Evolutionary conservation across 2,329 filamentous ascomycete genomes (phyloP).

Genomic region (Talaromyces albobiverticillius): DNA sequence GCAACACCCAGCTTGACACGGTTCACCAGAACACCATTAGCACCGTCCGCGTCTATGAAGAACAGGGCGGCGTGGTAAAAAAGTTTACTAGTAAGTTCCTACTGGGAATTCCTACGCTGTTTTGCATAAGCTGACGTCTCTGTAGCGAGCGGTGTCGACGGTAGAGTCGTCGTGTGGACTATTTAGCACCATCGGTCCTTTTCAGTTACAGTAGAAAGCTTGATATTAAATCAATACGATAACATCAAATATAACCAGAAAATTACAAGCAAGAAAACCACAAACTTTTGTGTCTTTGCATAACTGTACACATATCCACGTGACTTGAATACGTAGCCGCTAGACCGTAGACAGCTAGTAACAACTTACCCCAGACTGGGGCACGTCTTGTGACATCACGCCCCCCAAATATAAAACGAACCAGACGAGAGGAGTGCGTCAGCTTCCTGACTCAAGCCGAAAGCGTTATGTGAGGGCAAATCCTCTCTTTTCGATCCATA

Average conservation of each 20-base stretch:
- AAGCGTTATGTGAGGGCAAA: not conserved
- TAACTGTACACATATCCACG: not conserved
- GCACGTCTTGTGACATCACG: slow-evolving; percentile 9
- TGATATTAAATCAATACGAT: not conserved
- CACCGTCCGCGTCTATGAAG: slow-evolving; percentile 74
- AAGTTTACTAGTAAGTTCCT: slow-evolving; percentile 79
- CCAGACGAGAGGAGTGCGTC: not conserved
- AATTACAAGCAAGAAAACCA: too few species aligned
- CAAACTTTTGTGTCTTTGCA: too few species aligned
- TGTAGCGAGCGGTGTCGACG: slow-evolving; percentile 76
- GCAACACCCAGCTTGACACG: slow-evolving; percentile 92
- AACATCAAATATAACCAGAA: not conserved
- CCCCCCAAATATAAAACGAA: too few species aligned
- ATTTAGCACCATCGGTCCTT: slow-evolving; percentile 41
- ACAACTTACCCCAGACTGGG: slow-evolving; percentile 6
- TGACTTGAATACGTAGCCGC: not conserved
- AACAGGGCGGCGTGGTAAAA: slow-evolving; percentile 60
- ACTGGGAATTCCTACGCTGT: slow-evolving; percentile 20
- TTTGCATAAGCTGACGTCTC: slow-evolving; percentile 14
- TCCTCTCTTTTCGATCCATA: not conserved
- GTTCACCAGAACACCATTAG: slow-evolving; percentile 96
- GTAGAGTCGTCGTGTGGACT: slow-evolving; percentile 76
- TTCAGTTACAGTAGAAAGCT: not conserved
- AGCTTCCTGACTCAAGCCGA: not conserved
- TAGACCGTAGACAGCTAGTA: slow-evolving; percentile 8